Conservation (phyloP, 352 stramenopile genomes). For the Globisporangium polare region DNA sequence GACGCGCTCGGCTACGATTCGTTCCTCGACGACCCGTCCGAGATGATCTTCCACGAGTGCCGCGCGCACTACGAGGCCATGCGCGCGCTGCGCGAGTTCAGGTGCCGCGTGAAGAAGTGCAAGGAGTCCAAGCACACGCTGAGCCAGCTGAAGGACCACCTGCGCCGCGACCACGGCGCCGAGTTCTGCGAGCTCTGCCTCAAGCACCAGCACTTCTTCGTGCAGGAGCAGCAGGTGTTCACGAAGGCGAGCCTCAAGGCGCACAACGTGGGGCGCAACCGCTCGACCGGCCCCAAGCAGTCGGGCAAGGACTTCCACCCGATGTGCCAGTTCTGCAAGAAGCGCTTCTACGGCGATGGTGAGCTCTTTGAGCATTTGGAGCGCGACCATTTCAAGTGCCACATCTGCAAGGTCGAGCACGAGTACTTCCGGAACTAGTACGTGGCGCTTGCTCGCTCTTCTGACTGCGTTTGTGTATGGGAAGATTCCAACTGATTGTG, state of each 20-base stretch:
- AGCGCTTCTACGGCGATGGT: conserved; percentile 81
- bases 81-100: conserved; percentile 50
- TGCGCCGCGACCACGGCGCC: conserved; percentile 55
- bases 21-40: conserved; percentile 62
- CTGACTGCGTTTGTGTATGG: background rate
- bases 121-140: conserved; percentile 46
- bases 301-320: conserved; percentile 80
- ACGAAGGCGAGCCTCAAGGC: conserved; percentile 61
- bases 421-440: conserved; percentile 91
- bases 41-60: conserved; percentile 80
- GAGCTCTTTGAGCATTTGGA: conserved; percentile 86
- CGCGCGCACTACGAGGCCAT: conserved; percentile 55
- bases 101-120: conserved; percentile 64
- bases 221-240: conserved; percentile 79
- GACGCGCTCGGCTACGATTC: conserved; percentile 60
- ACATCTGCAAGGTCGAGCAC: conserved; percentile 86
- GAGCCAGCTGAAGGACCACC: conserved; percentile 62
- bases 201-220: conserved; percentile 73
- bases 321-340: conserved; percentile 88
- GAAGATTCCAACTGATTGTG: conserved; percentile 9
- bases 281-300: conserved; percentile 36
- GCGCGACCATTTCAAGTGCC: conserved; percentile 89
- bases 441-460: conserved; percentile 13
- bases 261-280: conserved; percentile 57
- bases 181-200: conserved; percentile 82